Evolutionary conservation across 129 eudicot genomes (phyloP), one percentile per base, ranked within the genome.

Genomic region (Apium graveolens): DNA sequence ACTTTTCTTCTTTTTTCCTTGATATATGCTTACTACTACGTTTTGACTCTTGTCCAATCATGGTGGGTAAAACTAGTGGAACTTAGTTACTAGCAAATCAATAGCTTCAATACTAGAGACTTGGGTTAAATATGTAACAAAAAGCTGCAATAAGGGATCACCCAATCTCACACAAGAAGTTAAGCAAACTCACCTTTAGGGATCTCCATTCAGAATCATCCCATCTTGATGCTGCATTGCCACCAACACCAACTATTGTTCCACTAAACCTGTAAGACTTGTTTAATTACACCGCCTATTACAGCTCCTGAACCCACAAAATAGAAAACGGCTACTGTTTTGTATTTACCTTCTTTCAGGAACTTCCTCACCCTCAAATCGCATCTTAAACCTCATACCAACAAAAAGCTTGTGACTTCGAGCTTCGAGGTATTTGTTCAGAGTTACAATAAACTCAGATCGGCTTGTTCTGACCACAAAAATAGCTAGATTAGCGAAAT

Each of bases 121-220:
- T 17, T 42, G n/a, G 21, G 46, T 39, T 27, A 42, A 38, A 39
- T 8, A 51, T 60, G 68, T 35, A 10, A 41, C 1, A 20, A 37
- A 31, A 68, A 26, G 55, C 11, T 73, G 26, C 27, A 37, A 48
- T 1, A 11, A 48, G 20, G 32, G 35, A 35, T 21, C 11, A 0
- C 29, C 11, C 45, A 24, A 57, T n/a, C 68, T 60, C 27, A 29
- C 60, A 41, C 29, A 46, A 11, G 45, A 12, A 26, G 68, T 42
- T 32, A 76, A 18, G 11, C 57, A 44, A 43, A 65, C 39, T 81
- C 72, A 95, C 99, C 97, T 95, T 95, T 76, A 92, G 78, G 62
- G 93, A 95, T 87, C 99, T 89, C 99, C 99, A 95, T 76, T 91
- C 99, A 63, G 97, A 95, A 81, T 89, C 92, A 26, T 80, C 82